A percentile compares a stretch with the other conserved stretches of the same genome.
Conservation (phyloP, 176 grass and related monocot species). For the Tillandsia leiboldiana region DNA sequence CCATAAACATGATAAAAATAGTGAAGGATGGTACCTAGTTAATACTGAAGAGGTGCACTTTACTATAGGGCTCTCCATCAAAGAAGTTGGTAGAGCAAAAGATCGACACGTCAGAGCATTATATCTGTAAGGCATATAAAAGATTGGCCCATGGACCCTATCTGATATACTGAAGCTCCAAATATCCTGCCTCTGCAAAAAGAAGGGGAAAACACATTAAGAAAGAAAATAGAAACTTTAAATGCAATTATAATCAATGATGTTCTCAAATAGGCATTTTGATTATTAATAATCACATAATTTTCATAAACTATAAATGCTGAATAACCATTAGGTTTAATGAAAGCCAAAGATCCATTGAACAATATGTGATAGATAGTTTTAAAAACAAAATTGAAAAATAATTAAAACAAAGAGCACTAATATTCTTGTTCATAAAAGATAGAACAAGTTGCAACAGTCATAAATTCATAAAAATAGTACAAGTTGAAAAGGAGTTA, state of each 20-base stretch:
- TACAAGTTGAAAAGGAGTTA: no score
- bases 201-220: not conserved
- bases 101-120: conserved; percentile 33
- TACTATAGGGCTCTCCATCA: conserved; percentile 52
- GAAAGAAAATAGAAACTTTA: conserved; percentile 8
- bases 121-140: conserved; percentile 30
- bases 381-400: not conserved
- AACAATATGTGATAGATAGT: not conserved
- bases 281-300: no score
- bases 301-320: not conserved
- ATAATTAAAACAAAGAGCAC: not conserved
- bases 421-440: not conserved
- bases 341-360: not conserved
- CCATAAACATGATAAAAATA: conserved; percentile 18
- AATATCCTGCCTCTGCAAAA: conserved; percentile 38
- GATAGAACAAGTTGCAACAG: no score
- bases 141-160: conserved; percentile 43
- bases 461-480: no score
- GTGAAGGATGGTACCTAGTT: conserved; percentile 39
- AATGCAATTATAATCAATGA: conserved; percentile 3
- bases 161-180: conserved; percentile 31
- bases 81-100: conserved; percentile 47
- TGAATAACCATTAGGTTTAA: not conserved
- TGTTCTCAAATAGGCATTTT: conserved; percentile 7
- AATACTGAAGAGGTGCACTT: conserved; percentile 54